Conservation (phyloP, 2,329 filamentous ascomycete genomes). For the Karstenula rhodostoma region DNA sequence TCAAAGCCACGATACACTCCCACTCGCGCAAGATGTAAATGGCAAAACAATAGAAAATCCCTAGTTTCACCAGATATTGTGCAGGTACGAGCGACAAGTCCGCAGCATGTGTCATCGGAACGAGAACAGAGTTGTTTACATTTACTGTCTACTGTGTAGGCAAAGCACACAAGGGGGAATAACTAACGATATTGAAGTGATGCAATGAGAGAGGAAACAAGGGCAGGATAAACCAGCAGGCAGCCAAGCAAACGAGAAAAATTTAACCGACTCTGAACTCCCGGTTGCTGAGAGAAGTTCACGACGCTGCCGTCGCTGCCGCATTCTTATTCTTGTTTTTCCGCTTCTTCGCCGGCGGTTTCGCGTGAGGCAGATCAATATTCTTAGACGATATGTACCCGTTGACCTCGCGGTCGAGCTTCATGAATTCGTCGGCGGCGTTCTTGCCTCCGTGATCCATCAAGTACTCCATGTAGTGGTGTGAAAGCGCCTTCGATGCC, state of each 20-base stretch:
- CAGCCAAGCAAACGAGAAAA: background rate
- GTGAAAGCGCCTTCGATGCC: conserved; percentile 77
- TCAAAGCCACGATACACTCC: too few species aligned
- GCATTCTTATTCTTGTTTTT: conserved; percentile 20
- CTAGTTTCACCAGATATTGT: background rate
- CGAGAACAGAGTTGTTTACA: conserved; percentile 17
- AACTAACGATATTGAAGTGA: conserved; percentile 12
- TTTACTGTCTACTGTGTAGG: conserved; percentile 16
- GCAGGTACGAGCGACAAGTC: conserved; percentile 1
- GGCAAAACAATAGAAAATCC: background rate
- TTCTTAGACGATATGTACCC: conserved; percentile 61
- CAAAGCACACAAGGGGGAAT: background rate
- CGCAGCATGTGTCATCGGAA: background rate
- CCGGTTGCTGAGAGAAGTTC: background rate
- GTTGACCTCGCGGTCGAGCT: conserved; percentile 85
- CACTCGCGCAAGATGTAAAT: too few species aligned
- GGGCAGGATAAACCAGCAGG: background rate
- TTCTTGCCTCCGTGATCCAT: conserved; percentile 83
- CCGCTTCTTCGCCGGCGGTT: conserved; percentile 37
- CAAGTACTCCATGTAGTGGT: conserved; percentile 83
- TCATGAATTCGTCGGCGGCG: conserved; percentile 84
- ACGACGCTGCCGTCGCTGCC: conserved; percentile 2
- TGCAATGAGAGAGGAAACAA: background rate
- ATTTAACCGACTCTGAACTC: background rate
- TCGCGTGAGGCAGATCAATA: conserved; percentile 41